A percentile compares a stretch with the other conserved stretches of the same genome.
phyloP scores from a whole-genome alignment of 225 moss, liverwort and hornwort genomes.

The Polytrichum formosum region DNA sequence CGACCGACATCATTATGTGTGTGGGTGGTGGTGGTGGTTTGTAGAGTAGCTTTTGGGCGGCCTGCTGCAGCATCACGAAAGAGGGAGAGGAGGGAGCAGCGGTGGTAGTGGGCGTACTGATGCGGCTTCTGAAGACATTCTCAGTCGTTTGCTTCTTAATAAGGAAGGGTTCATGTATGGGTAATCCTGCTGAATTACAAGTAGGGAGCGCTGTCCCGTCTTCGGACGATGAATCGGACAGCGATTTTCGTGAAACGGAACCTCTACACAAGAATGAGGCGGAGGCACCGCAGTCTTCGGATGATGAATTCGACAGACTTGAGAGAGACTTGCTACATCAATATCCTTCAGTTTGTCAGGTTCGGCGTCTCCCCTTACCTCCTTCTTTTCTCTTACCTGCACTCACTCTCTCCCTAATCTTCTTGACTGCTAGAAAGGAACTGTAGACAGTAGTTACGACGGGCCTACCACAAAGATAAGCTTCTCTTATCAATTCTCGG shows the following conservation, averaged over 20 bases:
- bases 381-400: not conserved
- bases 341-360: constrained; percentile 37
- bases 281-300: constrained; percentile 25
- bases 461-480: constrained; percentile 2
- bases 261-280: constrained; percentile 11
- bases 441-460: not conserved
- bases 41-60: no score
- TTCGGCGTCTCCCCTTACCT: constrained; percentile 12
- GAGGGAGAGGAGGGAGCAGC: no score
- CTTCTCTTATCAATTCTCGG: not conserved
- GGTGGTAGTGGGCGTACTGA: no score
- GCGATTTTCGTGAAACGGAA: constrained; percentile 14
- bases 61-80: no score
- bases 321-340: constrained; percentile 19
- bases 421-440: constrained; percentile 1
- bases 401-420: not conserved
- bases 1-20: no score
- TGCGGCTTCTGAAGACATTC: no score
- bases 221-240: constrained; percentile 17
- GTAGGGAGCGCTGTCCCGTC: constrained; percentile 18
- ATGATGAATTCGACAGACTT: constrained; percentile 30
- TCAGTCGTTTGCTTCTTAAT: not conserved
- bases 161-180: constrained; percentile 45
- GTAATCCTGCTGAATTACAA: constrained; percentile 30
- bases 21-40: no score